Conservation (phyloP, 108 stramenopile genomes). For the Mediolabrus comicus region DNA sequence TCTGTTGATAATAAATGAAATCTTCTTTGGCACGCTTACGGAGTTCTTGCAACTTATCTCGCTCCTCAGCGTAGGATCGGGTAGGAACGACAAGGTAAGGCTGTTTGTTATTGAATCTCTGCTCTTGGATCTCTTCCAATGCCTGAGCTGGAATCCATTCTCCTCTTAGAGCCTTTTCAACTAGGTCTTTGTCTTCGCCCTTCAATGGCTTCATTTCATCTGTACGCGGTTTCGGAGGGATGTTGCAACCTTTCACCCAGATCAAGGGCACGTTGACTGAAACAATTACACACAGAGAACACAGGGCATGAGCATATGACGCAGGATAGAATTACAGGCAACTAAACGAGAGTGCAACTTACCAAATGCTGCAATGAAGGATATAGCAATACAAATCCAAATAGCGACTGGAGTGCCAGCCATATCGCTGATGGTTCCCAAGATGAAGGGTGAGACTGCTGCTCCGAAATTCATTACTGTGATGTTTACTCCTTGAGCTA, state of each 20-base stretch:
- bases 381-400: conserved; percentile 13
- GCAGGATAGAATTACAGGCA: not conserved
- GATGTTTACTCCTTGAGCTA: not conserved
- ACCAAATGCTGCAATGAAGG: not conserved
- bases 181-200: conserved; percentile 13
- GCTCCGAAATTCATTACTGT: conserved; percentile 17
- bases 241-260: conserved; percentile 2
- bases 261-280: conserved; percentile 10
- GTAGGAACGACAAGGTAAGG: conserved; percentile 5
- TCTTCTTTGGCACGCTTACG: conserved; percentile 8
- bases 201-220: not conserved
- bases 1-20: conserved; percentile 1
- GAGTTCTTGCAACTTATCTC: conserved; percentile 2
- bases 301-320: not conserved
- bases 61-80: not conserved
- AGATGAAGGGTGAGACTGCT: conserved; percentile 1
- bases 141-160: conserved; percentile 15
- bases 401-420: conserved; percentile 6
- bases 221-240: not conserved
- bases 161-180: conserved; percentile 16
- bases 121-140: conserved; percentile 3
- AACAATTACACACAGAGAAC: not conserved
- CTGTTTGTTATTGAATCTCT: conserved; percentile 1
- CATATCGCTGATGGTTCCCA: not conserved
- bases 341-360: not conserved